Percentiles rank a stretch among this genome's conserved stretches.
Evolutionary conservation across 257 asterid species (phyloP).

Genomic region (Capsicum rhomboideum): DNA sequence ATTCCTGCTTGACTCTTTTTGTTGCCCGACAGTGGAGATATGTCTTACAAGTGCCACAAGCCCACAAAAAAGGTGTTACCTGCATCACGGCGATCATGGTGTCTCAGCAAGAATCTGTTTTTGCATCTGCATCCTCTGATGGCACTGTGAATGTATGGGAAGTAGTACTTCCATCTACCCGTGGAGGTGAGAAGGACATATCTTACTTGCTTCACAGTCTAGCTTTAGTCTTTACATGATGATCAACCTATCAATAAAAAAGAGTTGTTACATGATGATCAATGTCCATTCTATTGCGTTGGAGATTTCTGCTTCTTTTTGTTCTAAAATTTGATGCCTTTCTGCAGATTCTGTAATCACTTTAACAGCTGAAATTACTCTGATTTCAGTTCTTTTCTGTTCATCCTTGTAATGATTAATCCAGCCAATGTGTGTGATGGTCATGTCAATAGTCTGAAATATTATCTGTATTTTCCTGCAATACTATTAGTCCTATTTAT

Average conservation of each 20-base stretch:
- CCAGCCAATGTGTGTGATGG: neutral
- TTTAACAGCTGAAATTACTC: neutral
- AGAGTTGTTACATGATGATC: neutral
- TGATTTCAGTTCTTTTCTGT: neutral
- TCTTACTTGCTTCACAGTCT: neutral
- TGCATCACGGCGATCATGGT: conserved; percentile 69
- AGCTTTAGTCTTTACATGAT: neutral
- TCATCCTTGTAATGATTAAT: neutral
- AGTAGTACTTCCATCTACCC: conserved; percentile 40
- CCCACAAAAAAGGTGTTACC: conserved; percentile 84
- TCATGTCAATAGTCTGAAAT: neutral
- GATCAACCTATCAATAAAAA: neutral
- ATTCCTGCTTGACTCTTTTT: neutral
- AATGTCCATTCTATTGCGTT: neutral
- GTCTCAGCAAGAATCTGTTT: conserved; percentile 54
- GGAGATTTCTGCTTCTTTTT: neutral
- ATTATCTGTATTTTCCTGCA: neutral
- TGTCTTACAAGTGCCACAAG: conserved; percentile 60
- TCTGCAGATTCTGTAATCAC: neutral
- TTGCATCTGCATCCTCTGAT: conserved; percentile 92
- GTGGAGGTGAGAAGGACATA: conserved; percentile 45
- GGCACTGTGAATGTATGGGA: conserved; percentile 75
- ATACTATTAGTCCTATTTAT: neutral
- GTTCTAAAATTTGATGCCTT: neutral
- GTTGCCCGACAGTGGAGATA: conserved; percentile 64